Evolutionary conservation across 306 rosid species (phyloP), one percentile per base, ranked within the genome.

Genomic region (Carpinus viminea): DNA sequence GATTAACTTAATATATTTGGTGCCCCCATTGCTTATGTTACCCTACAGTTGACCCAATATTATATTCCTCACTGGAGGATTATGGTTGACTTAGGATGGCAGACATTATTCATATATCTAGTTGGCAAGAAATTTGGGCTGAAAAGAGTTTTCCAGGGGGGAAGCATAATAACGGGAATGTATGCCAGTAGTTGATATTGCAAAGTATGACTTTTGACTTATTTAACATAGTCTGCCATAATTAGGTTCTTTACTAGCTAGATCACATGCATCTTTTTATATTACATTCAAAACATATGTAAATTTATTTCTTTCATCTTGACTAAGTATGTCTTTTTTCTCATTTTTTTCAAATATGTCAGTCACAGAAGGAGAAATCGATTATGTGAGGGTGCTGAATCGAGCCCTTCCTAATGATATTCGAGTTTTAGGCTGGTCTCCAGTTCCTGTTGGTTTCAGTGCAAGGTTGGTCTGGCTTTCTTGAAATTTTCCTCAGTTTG

Each of bases 331-430:
- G 45, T 15, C 38, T 61, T 78, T 51, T 28, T 68, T 76, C 65
- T n/a, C 54, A 52, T 21, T 65, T 76, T 26, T 65, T 55, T 13
- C 70, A 26, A 45, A 13, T 75, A 57, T 81, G 61, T 76, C 76
- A 75, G 76, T 57, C 69, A 64, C 85, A 91, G 95, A 88, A 77
- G 90, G 86, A 70, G 98, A 94, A 87, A 86, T 92, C 66, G 95
- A 94, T 89, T 94, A 94, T 81, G 97, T 88, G 80, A 88, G 92
- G 87, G 97, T 92, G 81, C 86, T 94, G 74, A 94, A 92, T 87
- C 89, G 91, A 84, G 97, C 65, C 65, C 97, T 94, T 76, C 98
- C 97, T 0, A 73, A 80, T 78, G 97, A 94, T 85, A 94, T 94
- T 79, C 88, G 97, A 76, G 85, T 94, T 81, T 61, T 94, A 75